These are phyloP conservation scores for Trichopus zeylanicus DNA, from an alignment of 116 monocot species.

Conservation along the genomic window DNA sequence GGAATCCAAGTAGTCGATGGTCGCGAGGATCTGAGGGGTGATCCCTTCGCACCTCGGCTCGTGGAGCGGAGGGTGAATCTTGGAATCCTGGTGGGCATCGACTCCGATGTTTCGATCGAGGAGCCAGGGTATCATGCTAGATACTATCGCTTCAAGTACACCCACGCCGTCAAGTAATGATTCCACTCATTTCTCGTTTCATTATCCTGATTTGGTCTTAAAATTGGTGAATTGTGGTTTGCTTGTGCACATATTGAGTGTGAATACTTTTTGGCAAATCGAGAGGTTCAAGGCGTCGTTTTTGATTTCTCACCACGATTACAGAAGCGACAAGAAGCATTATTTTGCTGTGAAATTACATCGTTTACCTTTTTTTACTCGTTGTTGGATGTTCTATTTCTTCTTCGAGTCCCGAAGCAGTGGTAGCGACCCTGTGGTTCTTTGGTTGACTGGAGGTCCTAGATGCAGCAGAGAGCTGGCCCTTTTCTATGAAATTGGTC, in stretches of 20 bases:
- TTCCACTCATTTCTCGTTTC: neutral
- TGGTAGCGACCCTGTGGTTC: conserved; percentile 48
- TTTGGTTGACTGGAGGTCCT: conserved; percentile 74
- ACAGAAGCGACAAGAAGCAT: neutral
- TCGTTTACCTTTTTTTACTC: neutral
- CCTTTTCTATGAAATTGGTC: conserved; percentile 70
- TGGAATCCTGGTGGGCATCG: conserved; percentile 34
- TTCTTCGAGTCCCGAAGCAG: conserved; percentile 59
- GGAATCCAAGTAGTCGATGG: conserved; percentile 5
- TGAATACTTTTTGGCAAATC: neutral
- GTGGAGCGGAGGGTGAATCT: conserved; percentile 44
- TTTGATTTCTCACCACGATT: too few species aligned
- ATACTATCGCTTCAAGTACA: conserved; percentile 52
- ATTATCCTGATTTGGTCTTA: neutral
- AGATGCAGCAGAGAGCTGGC: conserved; percentile 73
- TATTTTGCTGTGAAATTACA: neutral
- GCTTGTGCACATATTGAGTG: too few species aligned
- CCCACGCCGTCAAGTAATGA: conserved; percentile 48
- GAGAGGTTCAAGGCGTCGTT: too few species aligned
- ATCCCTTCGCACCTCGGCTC: conserved; percentile 18
- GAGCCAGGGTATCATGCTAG: conserved; percentile 64
- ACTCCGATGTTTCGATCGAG: conserved; percentile 31
- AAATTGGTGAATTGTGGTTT: neutral
- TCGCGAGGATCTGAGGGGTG: neutral
- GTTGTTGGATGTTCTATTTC: conserved; percentile 71